Percentiles rank a stretch among this genome's conserved stretches.
Conservation (phyloP, 2,329 filamentous ascomycete genomes). For the Biscogniauxia sp. region DNA sequence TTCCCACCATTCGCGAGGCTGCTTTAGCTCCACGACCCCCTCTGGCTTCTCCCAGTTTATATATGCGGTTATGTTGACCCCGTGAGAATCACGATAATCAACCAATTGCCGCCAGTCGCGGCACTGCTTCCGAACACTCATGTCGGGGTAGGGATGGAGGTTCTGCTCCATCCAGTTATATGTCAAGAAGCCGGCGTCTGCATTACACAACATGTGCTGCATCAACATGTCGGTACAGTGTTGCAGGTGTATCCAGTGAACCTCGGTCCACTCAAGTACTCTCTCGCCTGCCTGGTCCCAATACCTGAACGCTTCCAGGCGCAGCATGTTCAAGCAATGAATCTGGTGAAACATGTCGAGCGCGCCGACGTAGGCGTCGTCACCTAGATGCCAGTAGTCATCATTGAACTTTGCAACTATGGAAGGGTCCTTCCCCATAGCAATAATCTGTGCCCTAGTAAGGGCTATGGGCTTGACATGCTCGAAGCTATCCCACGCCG, state of each 20-base stretch:
- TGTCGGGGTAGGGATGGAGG: constrained; percentile 31
- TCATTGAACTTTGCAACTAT: constrained; percentile 28
- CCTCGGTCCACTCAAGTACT: constrained; percentile 11
- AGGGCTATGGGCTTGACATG: constrained; percentile 22
- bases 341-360: constrained; percentile 23
- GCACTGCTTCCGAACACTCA: constrained; percentile 35
- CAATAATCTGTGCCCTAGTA: constrained; percentile 25
- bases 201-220: constrained; percentile 34
- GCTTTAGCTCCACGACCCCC: constrained; percentile 8
- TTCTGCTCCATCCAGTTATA: constrained; percentile 34
- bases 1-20: constrained; percentile 12
- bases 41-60: constrained; percentile 13
- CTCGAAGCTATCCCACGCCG: constrained; percentile 13
- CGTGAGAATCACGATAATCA: constrained; percentile 11
- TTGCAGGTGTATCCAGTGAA: constrained; percentile 30
- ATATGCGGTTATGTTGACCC: constrained; percentile 8
- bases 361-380: constrained; percentile 31
- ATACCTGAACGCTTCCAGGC: constrained; percentile 26
- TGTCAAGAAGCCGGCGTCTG: constrained; percentile 34
- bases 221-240: constrained; percentile 37
- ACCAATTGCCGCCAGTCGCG: constrained; percentile 30
- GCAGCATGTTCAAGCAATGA: constrained; percentile 19
- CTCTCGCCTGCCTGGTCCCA: constrained; percentile 9
- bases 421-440: constrained; percentile 32
- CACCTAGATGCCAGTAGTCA: constrained; percentile 31